Evolutionary conservation across 148 eudicot genomes (phyloP), one percentile per base, ranked within the genome.

Genomic region (Chenopodium suecicum): DNA sequence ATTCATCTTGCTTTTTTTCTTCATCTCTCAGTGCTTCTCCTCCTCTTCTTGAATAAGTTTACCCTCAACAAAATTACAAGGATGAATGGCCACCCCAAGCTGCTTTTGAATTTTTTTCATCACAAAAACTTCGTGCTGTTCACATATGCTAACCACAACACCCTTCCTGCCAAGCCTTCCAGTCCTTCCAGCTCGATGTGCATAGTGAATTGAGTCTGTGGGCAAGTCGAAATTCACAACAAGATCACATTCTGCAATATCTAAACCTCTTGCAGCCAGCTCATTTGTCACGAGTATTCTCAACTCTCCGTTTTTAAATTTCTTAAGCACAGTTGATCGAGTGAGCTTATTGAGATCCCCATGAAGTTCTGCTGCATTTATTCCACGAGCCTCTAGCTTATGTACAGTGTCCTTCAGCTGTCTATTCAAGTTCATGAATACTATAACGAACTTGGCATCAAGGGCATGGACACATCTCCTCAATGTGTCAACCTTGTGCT

Each of bases 141-240:
- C 98, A 58, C 98, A 95, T 70, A 95, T 83, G 69, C 88, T 92
- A 13, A 95, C 93, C 75, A 95, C 99, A 19, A 73, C 82, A 65
- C 98, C 99, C 78, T 85, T 92, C 82, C 99, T 90, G 37, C 99
- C 99, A 62, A 95, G 95, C 69, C 99, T 89, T 47, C 98, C 99
- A 20, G 98, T 92, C 79, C 99, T 85, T 46, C 99, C 99, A 62
- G 99, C 99, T 78, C 99, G 91, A 82, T 95, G 98, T 0, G 98
- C 98, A 86, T 95, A 95, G 80, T 95, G 99, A 81, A 83, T 80
- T 2, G 94, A 85, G 86, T 95, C 99, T 0, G 99, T 95, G 12
- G 99, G 99, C 58, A 95, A 84, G 77, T 84, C 98, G 76, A 94
- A 86, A 82, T 94, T 95, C 17, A 95, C 95, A 54, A 95, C 99